A percentile compares a stretch with the other conserved stretches of the same genome.
phyloP scores from a whole-genome alignment of 495 filamentous ascomycete species.

The Podospora bellae-mahoneyi region DNA sequence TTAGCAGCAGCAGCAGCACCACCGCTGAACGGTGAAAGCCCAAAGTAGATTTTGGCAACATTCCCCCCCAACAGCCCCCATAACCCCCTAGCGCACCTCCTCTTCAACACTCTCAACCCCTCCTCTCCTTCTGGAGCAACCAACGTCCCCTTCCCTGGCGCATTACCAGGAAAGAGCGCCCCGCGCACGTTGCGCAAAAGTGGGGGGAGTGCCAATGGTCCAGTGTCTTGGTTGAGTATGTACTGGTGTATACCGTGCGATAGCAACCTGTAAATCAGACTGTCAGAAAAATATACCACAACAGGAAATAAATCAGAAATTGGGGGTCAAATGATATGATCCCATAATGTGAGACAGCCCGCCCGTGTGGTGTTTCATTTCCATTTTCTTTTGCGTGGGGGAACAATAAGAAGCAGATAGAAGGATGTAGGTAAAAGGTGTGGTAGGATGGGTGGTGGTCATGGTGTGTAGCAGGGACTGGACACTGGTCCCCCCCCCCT shows the following conservation, averaged over 20 bases:
- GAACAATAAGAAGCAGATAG: slow-evolving; percentile 22
- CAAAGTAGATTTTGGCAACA: slow-evolving; percentile 53
- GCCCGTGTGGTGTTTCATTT: slow-evolving; percentile 21
- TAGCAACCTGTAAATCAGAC: slow-evolving; percentile 56
- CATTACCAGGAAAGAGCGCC: slow-evolving; percentile 77
- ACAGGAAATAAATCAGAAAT: slow-evolving; percentile 1
- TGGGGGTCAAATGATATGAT: slow-evolving; percentile 10
- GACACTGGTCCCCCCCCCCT: too few species aligned
- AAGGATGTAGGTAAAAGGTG: slow-evolving; percentile 10
- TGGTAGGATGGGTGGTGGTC: slow-evolving; percentile 6
- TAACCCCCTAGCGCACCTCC: slow-evolving; percentile 52
- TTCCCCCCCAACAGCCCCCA: slow-evolving; percentile 48
- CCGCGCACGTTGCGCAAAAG: slow-evolving; percentile 69
- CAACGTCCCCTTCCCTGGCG: slow-evolving; percentile 47
- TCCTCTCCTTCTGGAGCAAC: slow-evolving; percentile 46
- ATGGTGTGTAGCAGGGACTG: neutral
- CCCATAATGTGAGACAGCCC: neutral
- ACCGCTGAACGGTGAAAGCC: slow-evolving; percentile 15
- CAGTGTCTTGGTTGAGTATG: slow-evolving; percentile 60
- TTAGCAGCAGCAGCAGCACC: neutral
- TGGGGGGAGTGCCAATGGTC: slow-evolving; percentile 51
- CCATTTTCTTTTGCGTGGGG: slow-evolving; percentile 23
- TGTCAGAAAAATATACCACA: neutral
- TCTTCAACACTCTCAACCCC: slow-evolving; percentile 46
- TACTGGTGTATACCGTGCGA: slow-evolving; percentile 63